Percentiles rank a stretch among this genome's conserved stretches.
Conservation (phyloP, 2,329 filamentous ascomycete genomes). For the Nannizziopsis arthrosporioides region DNA sequence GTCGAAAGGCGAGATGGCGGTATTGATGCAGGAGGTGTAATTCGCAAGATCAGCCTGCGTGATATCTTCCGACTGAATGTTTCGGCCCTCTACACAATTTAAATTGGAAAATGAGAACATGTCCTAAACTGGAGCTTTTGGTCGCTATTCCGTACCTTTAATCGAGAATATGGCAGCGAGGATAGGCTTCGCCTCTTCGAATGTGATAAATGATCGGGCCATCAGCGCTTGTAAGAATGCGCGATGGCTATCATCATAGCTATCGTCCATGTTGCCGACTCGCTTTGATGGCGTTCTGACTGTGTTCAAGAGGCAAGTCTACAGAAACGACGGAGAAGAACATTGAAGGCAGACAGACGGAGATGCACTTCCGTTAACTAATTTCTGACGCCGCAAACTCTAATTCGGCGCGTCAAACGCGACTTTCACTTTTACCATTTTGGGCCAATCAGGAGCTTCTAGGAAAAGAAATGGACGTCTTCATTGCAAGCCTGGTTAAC, state of each 20-base stretch:
- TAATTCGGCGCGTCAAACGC: too few relatives aligned
- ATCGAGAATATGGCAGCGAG: constrained; percentile 64
- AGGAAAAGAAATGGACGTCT: too few relatives aligned
- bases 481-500: too few relatives aligned
- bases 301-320: too few relatives aligned
- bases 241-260: constrained; percentile 58
- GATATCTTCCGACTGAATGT: constrained; percentile 50
- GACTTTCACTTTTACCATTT: too few relatives aligned
- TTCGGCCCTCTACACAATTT: constrained; percentile 32
- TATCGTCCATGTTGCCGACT: constrained; percentile 10
- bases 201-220: constrained; percentile 63
- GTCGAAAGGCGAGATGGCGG: constrained; percentile 66
- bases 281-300: too few relatives aligned
- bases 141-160: constrained; percentile 31
- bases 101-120: constrained; percentile 10
- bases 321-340: too few relatives aligned
- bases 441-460: too few relatives aligned
- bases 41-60: constrained; percentile 55
- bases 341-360: too few relatives aligned
- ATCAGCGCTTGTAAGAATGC: constrained; percentile 87
- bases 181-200: constrained; percentile 58
- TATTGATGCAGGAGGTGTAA: constrained; percentile 59
- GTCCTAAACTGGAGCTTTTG: not conserved
- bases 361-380: too few relatives aligned
- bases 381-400: too few relatives aligned